A percentile compares a stretch with the other conserved stretches of the same genome.
Evolutionary conservation across 2,329 filamentous ascomycete genomes (phyloP).

Genomic region (Ceratocystis eucalypticola): DNA sequence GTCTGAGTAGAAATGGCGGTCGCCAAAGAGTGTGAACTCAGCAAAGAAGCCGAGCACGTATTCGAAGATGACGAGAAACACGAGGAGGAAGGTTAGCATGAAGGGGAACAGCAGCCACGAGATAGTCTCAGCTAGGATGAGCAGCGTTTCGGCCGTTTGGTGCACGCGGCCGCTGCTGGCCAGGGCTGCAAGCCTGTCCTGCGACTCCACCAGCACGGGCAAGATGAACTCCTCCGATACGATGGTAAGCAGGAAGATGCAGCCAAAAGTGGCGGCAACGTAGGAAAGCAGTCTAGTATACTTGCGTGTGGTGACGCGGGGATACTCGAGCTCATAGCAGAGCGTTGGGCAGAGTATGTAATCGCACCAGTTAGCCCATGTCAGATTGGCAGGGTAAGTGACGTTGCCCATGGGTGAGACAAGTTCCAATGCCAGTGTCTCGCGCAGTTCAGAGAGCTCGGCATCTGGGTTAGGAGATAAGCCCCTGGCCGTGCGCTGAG

Average conservation of each 20-base stretch:
- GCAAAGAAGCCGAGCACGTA: conserved; percentile 90
- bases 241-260: conserved; percentile 86
- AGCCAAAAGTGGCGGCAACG: conserved; percentile 79
- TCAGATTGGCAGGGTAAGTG: conserved; percentile 83
- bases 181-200: conserved; percentile 30
- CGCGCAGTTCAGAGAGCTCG: conserved; percentile 56
- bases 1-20: conserved; percentile 80
- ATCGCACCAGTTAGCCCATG: conserved; percentile 67
- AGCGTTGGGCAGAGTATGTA: conserved; percentile 86
- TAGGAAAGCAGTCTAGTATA: conserved; percentile 77
- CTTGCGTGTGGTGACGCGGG: conserved; percentile 58
- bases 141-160: conserved; percentile 44
- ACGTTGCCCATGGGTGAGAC: conserved; percentile 81
- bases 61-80: conserved; percentile 97
- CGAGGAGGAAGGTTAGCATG: conserved; percentile 87
- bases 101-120: conserved; percentile 90
- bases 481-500: conserved; percentile 22
- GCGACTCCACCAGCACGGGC: conserved; percentile 68
- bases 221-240: conserved; percentile 92
- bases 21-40: conserved; percentile 84
- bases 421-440: conserved; percentile 79
- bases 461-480: conserved; percentile 27
- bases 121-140: conserved; percentile 81
- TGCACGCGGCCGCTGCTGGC: neutral
- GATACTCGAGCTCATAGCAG: conserved; percentile 96